A percentile compares a stretch with the other conserved stretches of the same genome.
Conservation (phyloP, 306 rosid genomes). For the Senna tora region DNA sequence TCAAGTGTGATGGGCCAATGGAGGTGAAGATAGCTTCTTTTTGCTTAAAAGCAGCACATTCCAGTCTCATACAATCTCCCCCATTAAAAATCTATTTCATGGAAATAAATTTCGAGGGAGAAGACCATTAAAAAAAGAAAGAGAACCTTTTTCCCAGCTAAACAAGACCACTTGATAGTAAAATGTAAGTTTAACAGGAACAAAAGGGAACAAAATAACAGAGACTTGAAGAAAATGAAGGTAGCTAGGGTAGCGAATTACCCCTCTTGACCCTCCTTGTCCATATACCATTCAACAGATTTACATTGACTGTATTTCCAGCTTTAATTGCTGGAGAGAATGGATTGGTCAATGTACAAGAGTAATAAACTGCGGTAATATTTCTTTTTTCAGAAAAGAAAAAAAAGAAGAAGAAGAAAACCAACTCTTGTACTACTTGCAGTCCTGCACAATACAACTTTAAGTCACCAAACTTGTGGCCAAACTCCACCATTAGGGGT, state of each 20-base stretch:
- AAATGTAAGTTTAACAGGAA: neutral
- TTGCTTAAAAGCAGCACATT: neutral
- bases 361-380: neutral
- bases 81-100: conserved; percentile 11
- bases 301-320: too few species aligned
- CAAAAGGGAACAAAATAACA: conserved; percentile 3
- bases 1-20: neutral
- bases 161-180: conserved; percentile 19
- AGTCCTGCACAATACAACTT: neutral
- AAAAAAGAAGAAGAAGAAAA: neutral
- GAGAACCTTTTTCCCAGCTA: conserved; percentile 1
- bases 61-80: conserved; percentile 3
- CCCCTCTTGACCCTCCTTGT: neutral
- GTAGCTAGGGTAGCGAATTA: neutral
- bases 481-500: neutral
- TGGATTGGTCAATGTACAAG: neutral
- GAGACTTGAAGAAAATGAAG: conserved; percentile 18
- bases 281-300: too few species aligned
- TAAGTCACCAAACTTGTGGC: neutral
- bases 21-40: neutral
- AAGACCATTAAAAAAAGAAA: neutral
- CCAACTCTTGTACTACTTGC: neutral
- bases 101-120: conserved; percentile 9
- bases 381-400: neutral
- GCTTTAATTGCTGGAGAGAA: too few species aligned